phyloP scores from a whole-genome alignment of 2,329 filamentous ascomycete species.

The Aureobasidium zeae region DNA sequence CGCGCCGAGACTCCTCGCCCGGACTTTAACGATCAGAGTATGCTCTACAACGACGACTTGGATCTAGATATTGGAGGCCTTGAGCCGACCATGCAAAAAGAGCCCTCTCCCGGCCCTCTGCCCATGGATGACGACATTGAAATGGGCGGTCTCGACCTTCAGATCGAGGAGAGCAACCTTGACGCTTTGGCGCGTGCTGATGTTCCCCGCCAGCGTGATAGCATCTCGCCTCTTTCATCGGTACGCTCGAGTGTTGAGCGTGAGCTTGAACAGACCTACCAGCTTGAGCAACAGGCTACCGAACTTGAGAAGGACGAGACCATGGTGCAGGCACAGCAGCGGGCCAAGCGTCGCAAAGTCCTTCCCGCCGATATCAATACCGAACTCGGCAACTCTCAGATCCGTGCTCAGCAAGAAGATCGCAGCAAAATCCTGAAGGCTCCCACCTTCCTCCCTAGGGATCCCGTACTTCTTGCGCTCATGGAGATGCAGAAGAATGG shows the following conservation, averaged over 20 bases:
- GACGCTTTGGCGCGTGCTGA: slow-evolving; percentile 34
- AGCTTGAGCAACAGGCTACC: slow-evolving; percentile 27
- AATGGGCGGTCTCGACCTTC: slow-evolving; percentile 34
- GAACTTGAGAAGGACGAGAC: slow-evolving; percentile 41
- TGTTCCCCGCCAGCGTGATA: slow-evolving; percentile 34
- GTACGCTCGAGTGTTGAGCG: slow-evolving; percentile 43
- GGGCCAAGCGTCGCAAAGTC: slow-evolving; percentile 70
- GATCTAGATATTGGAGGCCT: slow-evolving; percentile 39
- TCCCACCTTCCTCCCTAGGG: slow-evolving; percentile 72
- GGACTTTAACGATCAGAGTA: slow-evolving; percentile 46
- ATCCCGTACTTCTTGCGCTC: slow-evolving; percentile 76
- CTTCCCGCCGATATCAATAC: slow-evolving; percentile 75
- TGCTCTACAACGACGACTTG: slow-evolving; percentile 50
- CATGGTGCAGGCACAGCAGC: slow-evolving; percentile 55
- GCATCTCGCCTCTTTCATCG: slow-evolving; percentile 47
- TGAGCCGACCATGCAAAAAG: slow-evolving; percentile 24
- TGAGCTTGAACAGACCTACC: slow-evolving; percentile 56
- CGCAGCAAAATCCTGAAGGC: slow-evolving; percentile 78
- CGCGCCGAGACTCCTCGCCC: slow-evolving; percentile 56
- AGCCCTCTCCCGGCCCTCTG: slow-evolving; percentile 16
- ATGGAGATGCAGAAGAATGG: slow-evolving; percentile 89
- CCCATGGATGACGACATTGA: slow-evolving; percentile 31
- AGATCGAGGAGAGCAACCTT: slow-evolving; percentile 33
- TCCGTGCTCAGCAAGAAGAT: slow-evolving; percentile 79
- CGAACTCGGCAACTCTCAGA: slow-evolving; percentile 63